Evolutionary conservation across 1,284 basidiomycete genomes (phyloP).

Genomic region (Neotropicomus parvogracilis): DNA sequence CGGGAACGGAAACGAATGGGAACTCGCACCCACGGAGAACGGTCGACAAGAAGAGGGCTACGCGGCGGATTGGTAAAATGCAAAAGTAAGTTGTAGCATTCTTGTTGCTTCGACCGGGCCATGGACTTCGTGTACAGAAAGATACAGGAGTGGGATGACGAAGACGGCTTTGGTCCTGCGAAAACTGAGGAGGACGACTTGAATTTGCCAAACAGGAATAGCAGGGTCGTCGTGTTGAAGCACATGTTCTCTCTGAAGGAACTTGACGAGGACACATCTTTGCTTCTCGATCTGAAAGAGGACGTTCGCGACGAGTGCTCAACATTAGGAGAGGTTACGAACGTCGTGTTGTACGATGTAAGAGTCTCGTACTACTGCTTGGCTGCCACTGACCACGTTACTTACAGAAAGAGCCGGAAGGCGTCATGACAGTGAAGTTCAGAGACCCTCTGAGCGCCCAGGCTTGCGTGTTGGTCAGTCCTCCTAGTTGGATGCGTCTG

Average conservation of each 20-base stretch:
- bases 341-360: slow-evolving; percentile 95
- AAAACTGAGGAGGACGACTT: slow-evolving; percentile 51
- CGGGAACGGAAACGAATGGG: slow-evolving; percentile 29
- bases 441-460: slow-evolving; percentile 83
- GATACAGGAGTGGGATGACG: slow-evolving; percentile 82
- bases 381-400: neutral
- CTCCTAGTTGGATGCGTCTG: neutral
- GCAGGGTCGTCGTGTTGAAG: slow-evolving; percentile 85
- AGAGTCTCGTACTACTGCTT: slow-evolving; percentile 33
- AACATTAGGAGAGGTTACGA: slow-evolving; percentile 90
- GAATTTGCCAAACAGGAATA: slow-evolving; percentile 50
- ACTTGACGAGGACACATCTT: slow-evolving; percentile 81
- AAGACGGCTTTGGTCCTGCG: slow-evolving; percentile 76
- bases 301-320: slow-evolving; percentile 95
- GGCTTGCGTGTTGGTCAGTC: slow-evolving; percentile 80
- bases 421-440: slow-evolving; percentile 96
- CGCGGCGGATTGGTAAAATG: slow-evolving; percentile 82
- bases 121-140: slow-evolving; percentile 47
- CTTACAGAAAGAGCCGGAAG: slow-evolving; percentile 83
- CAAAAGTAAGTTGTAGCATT: slow-evolving; percentile 66
- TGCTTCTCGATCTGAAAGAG: slow-evolving; percentile 91
- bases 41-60: slow-evolving; percentile 78
- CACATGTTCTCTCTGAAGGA: slow-evolving; percentile 93
- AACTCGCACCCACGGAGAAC: slow-evolving; percentile 54
- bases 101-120: neutral